Percentiles rank a stretch among this genome's conserved stretches.
These are phyloP conservation scores for Fagopyrum esculentum DNA, from an alignment of 148 eudicot species.

Conservation along the genomic window DNA sequence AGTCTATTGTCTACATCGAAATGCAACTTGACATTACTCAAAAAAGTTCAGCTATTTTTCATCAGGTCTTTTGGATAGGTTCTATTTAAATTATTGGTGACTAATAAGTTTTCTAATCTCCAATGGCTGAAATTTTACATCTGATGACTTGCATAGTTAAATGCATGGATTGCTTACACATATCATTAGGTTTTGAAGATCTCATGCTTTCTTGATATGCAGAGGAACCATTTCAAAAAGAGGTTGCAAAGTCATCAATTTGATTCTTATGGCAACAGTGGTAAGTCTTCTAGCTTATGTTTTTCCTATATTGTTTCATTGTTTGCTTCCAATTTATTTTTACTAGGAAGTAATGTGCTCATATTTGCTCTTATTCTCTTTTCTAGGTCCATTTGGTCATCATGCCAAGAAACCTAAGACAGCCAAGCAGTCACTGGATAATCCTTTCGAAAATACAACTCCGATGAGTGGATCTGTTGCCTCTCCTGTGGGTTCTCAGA, in stretches of 20 bases:
- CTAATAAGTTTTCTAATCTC: neutral
- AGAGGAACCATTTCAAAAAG: conserved; percentile 63
- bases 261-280: conserved; percentile 65
- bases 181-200: neutral
- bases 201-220: conserved; percentile 20
- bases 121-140: neutral
- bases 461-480: conserved; percentile 48
- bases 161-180: conserved; percentile 1
- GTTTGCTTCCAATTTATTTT: neutral
- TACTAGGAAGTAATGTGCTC: neutral
- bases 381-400: conserved; percentile 56
- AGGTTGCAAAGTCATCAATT: conserved; percentile 52
- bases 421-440: conserved; percentile 52
- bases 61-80: neutral
- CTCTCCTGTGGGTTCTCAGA: conserved; percentile 82
- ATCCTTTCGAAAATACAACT: conserved; percentile 49
- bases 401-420: conserved; percentile 60
- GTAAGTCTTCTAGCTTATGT: conserved; percentile 30
- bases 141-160: neutral
- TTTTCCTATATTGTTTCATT: conserved; percentile 5
- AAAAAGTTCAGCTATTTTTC: neutral
- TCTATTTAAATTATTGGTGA: neutral
- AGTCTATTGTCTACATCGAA: neutral
- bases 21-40: neutral
- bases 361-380: neutral